Conservation (phyloP, 2,329 filamentous ascomycete genomes). For the Dissoconium aciculare region DNA sequence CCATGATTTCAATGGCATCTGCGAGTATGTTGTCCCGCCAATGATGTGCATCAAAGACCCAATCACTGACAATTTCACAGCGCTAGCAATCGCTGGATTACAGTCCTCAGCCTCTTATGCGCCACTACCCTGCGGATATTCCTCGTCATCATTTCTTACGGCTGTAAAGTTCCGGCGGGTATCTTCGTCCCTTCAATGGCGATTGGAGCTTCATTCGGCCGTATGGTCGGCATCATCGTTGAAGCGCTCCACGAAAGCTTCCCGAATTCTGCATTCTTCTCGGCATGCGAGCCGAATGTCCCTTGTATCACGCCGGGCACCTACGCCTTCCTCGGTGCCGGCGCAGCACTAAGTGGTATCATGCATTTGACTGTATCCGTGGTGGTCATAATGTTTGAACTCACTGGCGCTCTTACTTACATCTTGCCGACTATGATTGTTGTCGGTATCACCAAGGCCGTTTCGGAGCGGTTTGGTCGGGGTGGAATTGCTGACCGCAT, state of each 20-base stretch:
- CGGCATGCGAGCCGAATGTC: slow-evolving; percentile 75
- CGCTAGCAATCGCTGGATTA: slow-evolving; percentile 54
- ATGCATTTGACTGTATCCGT: slow-evolving; percentile 97
- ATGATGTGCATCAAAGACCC: not conserved
- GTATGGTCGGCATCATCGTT: slow-evolving; percentile 87
- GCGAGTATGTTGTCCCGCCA: slow-evolving; percentile 44
- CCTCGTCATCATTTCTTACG: slow-evolving; percentile 89
- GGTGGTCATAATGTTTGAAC: slow-evolving; percentile 98
- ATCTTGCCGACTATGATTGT: slow-evolving; percentile 98
- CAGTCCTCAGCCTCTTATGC: slow-evolving; percentile 60
- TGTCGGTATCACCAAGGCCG: slow-evolving; percentile 87
- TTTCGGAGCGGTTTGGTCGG: slow-evolving; percentile 81
- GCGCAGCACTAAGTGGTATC: slow-evolving; percentile 80
- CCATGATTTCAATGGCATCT: slow-evolving; percentile 80
- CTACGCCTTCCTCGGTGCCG: slow-evolving; percentile 89
- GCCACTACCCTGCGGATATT: slow-evolving; percentile 70
- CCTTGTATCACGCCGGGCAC: slow-evolving; percentile 96
- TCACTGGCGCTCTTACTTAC: slow-evolving; percentile 93
- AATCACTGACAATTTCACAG: slow-evolving; percentile 17
- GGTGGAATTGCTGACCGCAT: slow-evolving; percentile 94
- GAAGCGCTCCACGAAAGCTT: slow-evolving; percentile 76
- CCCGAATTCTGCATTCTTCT: slow-evolving; percentile 70
- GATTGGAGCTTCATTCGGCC: slow-evolving; percentile 82
- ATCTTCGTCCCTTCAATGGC: slow-evolving; percentile 99
- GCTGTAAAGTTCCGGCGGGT: slow-evolving; percentile 92